These are phyloP conservation scores for Domatiomyces catenatus DNA, from an alignment of 2,329 filamentous ascomycete species.

Conservation along the genomic window DNA sequence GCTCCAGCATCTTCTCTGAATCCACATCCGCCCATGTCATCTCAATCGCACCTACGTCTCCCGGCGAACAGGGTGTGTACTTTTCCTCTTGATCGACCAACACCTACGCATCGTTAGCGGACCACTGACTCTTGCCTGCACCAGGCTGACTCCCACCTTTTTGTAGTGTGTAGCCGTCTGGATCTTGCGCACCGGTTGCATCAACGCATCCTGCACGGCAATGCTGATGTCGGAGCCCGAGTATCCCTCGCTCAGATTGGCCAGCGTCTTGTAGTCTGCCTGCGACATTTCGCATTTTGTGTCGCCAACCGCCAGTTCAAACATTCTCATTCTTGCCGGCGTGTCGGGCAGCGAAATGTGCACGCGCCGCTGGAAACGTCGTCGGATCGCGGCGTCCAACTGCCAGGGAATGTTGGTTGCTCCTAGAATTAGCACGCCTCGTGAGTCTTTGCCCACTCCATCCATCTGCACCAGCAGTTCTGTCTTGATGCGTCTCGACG, in stretches of 20 bases:
- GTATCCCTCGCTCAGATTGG: constrained; percentile 76
- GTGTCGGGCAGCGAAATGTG: constrained; percentile 87
- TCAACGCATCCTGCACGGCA: constrained; percentile 86
- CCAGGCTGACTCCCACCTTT: constrained; percentile 35
- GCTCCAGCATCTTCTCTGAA: constrained; percentile 70
- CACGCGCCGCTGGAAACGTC: constrained; percentile 88
- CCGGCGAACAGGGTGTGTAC: constrained; percentile 79
- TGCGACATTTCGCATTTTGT: constrained; percentile 72
- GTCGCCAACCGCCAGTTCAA: constrained; percentile 82
- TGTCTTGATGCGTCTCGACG: constrained; percentile 93
- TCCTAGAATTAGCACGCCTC: constrained; percentile 82
- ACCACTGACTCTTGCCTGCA: not conserved
- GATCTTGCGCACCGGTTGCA: constrained; percentile 95
- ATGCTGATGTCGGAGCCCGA: constrained; percentile 93
- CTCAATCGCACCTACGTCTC: constrained; percentile 68
- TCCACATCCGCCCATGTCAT: constrained; percentile 89
- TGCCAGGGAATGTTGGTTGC: constrained; percentile 99
- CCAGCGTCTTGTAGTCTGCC: constrained; percentile 66
- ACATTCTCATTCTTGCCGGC: constrained; percentile 82
- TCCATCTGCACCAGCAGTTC: constrained; percentile 99
- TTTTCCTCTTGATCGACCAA: constrained; percentile 46
- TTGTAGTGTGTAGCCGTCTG: constrained; percentile 97
- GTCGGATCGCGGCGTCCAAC: constrained; percentile 83
- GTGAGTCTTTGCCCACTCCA: constrained; percentile 89
- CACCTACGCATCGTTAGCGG: constrained; percentile 37